Conservation (phyloP, 176 grass and related monocot genomes). For the Thalia dealbata region DNA sequence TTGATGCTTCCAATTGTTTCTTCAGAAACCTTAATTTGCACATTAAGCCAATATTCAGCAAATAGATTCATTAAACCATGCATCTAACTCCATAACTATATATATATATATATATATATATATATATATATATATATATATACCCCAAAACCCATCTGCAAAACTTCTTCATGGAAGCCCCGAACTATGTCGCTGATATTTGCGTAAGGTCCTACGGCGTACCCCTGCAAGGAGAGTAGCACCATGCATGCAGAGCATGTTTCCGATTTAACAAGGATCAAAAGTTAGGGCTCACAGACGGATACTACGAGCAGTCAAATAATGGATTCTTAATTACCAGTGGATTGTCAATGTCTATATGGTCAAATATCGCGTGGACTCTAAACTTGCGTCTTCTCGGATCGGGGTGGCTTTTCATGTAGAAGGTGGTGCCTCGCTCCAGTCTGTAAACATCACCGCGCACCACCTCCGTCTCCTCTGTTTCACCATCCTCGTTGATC, state of each 20-base stretch:
- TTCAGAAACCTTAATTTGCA: slow-evolving; percentile 30
- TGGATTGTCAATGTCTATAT: slow-evolving; percentile 32
- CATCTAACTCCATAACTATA: no score
- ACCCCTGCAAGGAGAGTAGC: slow-evolving; percentile 32
- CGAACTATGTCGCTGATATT: slow-evolving; percentile 49
- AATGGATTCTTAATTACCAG: slow-evolving; percentile 11
- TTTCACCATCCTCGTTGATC: neutral
- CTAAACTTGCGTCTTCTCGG: slow-evolving; percentile 36
- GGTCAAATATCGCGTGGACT: slow-evolving; percentile 62
- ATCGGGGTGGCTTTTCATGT: slow-evolving; percentile 54
- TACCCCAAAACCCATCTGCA: slow-evolving; percentile 62
- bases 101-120: no score
- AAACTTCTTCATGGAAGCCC: slow-evolving; percentile 52
- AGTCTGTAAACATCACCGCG: slow-evolving; percentile 73
- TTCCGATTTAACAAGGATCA: no score
- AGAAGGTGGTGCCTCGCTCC: slow-evolving; percentile 49
- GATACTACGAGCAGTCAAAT: no score
- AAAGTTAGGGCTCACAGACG: no score
- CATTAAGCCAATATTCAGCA: neutral
- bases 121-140: no score
- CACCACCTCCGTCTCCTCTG: slow-evolving; percentile 28
- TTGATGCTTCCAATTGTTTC: slow-evolving; percentile 30
- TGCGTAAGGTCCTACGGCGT: slow-evolving; percentile 45
- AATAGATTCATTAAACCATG: neutral
- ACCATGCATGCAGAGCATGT: no score